These are phyloP conservation scores for Apophysomyces elegans DNA, from an alignment of 371 early-diverging fungal species.

Conservation along the genomic window DNA sequence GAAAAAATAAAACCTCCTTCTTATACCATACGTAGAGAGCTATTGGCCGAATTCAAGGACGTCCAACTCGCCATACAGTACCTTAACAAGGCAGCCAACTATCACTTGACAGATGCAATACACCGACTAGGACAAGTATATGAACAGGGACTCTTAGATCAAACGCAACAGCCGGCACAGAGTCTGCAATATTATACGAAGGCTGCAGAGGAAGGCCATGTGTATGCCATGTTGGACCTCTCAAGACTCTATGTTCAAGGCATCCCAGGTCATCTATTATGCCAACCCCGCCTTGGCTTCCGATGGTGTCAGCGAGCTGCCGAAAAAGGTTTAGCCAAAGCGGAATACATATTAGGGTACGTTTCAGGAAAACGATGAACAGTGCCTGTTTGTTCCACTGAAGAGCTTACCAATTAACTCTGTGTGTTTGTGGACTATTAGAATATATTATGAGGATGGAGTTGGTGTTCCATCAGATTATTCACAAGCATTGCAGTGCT, in stretches of 20 bases:
- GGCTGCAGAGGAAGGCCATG: conserved; percentile 28
- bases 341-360: conserved; percentile 30
- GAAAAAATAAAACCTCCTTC: background rate
- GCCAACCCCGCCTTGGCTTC: conserved; percentile 23
- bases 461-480: conserved; percentile 35
- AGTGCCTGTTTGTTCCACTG: no score
- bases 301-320: conserved; percentile 36
- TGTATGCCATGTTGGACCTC: conserved; percentile 25
- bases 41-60: conserved; percentile 17
- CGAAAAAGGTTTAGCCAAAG: conserved; percentile 24
- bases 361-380: background rate
- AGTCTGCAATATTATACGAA: conserved; percentile 20
- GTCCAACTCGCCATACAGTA: conserved; percentile 20
- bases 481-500: conserved; percentile 35
- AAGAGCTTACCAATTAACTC: no score
- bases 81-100: conserved; percentile 19
- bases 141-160: conserved; percentile 23
- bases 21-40: background rate
- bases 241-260: conserved; percentile 22
- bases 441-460: conserved; percentile 49
- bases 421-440: background rate
- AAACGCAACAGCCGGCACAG: conserved; percentile 16
- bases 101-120: conserved; percentile 19
- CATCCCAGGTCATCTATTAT: conserved; percentile 21
- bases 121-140: conserved; percentile 25